These are phyloP conservation scores for Stipa capillata DNA, from an alignment of 176 grass and related monocot genomes.

Conservation along the genomic window DNA sequence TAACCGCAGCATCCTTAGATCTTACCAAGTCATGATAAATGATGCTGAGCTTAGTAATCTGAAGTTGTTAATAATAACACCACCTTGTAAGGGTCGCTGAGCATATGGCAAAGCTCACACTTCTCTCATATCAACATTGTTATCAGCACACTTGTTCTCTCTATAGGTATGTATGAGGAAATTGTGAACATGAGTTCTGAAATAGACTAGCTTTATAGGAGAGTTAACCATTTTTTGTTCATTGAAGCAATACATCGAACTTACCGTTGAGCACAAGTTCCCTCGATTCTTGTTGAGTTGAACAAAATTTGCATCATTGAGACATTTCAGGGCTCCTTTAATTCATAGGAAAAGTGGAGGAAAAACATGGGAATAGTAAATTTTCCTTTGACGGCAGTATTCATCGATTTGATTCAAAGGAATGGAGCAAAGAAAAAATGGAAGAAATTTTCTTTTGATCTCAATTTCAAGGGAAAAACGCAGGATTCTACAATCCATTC, in stretches of 20 bases:
- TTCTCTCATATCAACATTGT: neutral
- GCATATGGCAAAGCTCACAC: neutral
- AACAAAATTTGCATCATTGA: neutral
- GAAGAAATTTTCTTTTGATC: too few species aligned
- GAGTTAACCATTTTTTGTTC: neutral
- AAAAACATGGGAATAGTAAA: too few species aligned
- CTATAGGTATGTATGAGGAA: neutral
- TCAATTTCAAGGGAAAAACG: too few species aligned
- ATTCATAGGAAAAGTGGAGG: too few species aligned
- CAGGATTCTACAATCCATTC: too few species aligned
- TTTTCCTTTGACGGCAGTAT: too few species aligned
- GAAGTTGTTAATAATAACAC: neutral
- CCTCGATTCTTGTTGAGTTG: neutral
- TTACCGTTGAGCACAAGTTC: neutral
- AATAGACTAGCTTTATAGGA: neutral
- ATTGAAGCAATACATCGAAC: neutral
- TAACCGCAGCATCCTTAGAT: neutral
- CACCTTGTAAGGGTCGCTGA: neutral
- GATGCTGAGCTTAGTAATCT: neutral
- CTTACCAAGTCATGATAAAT: neutral
- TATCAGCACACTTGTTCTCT: neutral
- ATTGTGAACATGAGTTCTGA: neutral
- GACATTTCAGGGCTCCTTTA: too few species aligned
- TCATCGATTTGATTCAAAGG: too few species aligned
- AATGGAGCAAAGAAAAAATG: too few species aligned